Percentiles rank a stretch among this genome's conserved stretches.
These are phyloP conservation scores for Dictyophora rubrovolvata DNA, from an alignment of 768 basidiomycete species.

Conservation along the genomic window DNA sequence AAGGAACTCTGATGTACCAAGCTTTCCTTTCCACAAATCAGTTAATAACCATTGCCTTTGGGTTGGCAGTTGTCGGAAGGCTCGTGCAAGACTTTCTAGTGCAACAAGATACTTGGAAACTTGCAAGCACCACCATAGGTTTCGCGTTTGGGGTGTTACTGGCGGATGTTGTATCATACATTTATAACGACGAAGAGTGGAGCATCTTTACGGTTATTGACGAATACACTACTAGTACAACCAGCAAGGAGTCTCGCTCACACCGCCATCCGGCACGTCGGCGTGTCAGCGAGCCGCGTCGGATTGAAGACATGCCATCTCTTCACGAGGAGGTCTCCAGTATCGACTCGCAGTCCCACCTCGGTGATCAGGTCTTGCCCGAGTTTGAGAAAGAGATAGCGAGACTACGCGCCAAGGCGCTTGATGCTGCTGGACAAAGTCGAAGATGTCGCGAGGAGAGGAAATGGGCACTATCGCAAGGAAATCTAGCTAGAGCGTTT, in stretches of 20 bases:
- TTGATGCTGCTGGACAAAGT: slow-evolving; percentile 73
- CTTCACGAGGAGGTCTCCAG: slow-evolving; percentile 7
- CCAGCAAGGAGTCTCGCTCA: neutral
- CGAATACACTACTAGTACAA: neutral
- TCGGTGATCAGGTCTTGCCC: neutral
- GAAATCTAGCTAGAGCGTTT: slow-evolving; percentile 60
- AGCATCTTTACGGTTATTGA: neutral
- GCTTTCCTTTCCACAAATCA: slow-evolving; percentile 41
- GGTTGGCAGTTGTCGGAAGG: slow-evolving; percentile 47
- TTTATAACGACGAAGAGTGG: slow-evolving; percentile 39
- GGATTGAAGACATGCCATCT: slow-evolving; percentile 6
- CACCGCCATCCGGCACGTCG: neutral
- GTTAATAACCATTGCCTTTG: slow-evolving; percentile 45
- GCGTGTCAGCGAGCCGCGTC: slow-evolving; percentile 3
- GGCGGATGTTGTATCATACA: slow-evolving; percentile 61
- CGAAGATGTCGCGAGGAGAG: slow-evolving; percentile 77
- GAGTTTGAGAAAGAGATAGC: slow-evolving; percentile 41
- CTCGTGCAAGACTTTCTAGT: slow-evolving; percentile 54
- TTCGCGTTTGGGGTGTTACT: slow-evolving; percentile 58
- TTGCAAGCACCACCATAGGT: slow-evolving; percentile 53
- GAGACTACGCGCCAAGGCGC: slow-evolving; percentile 62
- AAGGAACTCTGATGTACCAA: slow-evolving; percentile 66
- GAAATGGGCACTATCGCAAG: slow-evolving; percentile 78
- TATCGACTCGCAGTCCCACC: slow-evolving; percentile 7
- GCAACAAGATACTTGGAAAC: slow-evolving; percentile 42